These are phyloP conservation scores for Scutellaria galericulata DNA, from an alignment of 257 asterid genomes.

Conservation along the genomic window DNA sequence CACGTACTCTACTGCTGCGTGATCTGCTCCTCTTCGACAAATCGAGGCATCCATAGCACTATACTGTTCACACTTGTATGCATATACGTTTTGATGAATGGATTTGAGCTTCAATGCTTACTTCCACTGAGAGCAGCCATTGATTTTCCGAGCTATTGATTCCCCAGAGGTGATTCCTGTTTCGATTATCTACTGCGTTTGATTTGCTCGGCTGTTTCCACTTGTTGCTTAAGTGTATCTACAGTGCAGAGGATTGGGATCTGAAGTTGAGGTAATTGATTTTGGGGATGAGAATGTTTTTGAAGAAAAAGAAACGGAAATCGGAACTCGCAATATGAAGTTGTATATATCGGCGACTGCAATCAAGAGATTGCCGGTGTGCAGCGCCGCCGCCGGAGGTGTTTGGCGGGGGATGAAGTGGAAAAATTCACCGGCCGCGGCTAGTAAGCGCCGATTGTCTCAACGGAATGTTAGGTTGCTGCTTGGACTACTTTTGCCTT, in stretches of 20 bases:
- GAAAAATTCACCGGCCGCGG: slow-evolving; percentile 43
- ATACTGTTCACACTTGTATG: background rate
- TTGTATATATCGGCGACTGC: slow-evolving; percentile 52
- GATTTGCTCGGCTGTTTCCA: background rate
- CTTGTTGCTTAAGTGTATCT: background rate
- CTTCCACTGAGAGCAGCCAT: background rate
- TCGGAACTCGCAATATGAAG: slow-evolving; percentile 55
- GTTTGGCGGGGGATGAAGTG: slow-evolving; percentile 46
- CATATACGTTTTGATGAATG: background rate
- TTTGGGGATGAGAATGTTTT: slow-evolving; percentile 32
- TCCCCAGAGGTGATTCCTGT: slow-evolving; percentile 15
- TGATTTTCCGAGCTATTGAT: slow-evolving; percentile 23
- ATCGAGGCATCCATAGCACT: slow-evolving; percentile 30
- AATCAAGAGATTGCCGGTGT: slow-evolving; percentile 50
- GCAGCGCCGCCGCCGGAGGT: slow-evolving; percentile 45
- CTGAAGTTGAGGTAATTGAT: slow-evolving; percentile 33
- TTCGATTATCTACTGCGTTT: slow-evolving; percentile 7
- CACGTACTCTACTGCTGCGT: slow-evolving; percentile 38
- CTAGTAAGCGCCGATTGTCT: slow-evolving; percentile 49
- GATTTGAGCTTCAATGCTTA: slow-evolving; percentile 8
- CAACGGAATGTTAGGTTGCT: slow-evolving; percentile 60
- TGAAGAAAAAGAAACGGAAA: slow-evolving; percentile 45
- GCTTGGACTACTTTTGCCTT: slow-evolving; percentile 60
- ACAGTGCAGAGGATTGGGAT: slow-evolving; percentile 28
- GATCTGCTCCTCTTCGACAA: slow-evolving; percentile 37